Conservation (phyloP, 2,329 filamentous ascomycete species). For the Cryphonectria parasitica region DNA sequence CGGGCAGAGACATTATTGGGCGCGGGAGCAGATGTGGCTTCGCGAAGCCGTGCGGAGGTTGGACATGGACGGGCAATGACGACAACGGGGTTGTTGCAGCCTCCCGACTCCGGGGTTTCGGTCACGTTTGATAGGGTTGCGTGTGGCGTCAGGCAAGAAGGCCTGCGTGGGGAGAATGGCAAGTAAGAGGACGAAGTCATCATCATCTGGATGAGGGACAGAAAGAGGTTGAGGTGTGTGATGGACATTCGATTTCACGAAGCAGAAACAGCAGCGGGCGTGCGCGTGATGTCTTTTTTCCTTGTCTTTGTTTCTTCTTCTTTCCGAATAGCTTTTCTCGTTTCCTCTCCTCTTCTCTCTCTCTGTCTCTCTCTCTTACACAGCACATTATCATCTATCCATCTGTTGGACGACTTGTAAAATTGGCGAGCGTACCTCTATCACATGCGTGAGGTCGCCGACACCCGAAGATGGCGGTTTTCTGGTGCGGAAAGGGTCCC, state of each 20-base stretch:
- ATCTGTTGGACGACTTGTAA: background rate
- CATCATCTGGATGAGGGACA: background rate
- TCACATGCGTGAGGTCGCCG: background rate
- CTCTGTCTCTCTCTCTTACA: background rate
- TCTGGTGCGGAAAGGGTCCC: background rate
- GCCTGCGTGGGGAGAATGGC: background rate
- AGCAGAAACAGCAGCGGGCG: conserved; percentile 20
- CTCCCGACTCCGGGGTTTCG: conserved; percentile 8
- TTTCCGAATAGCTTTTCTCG: conserved; percentile 23
- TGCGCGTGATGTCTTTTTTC: conserved; percentile 18
- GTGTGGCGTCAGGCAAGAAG: conserved; percentile 6
- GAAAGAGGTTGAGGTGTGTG: background rate
- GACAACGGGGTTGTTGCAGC: background rate
- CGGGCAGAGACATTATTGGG: conserved; percentile 20
- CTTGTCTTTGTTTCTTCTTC: conserved; percentile 5
- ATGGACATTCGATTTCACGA: background rate
- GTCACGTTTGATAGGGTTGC: background rate
- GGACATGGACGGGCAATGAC: conserved; percentile 5
- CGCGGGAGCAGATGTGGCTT: conserved; percentile 20
- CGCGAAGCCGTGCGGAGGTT: conserved; percentile 12
- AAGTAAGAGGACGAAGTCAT: background rate
- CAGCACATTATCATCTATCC: conserved; percentile 1
- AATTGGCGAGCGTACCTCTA: background rate
- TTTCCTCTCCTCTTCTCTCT: background rate
- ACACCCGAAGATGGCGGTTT: background rate